These are phyloP conservation scores for Vanrija pseudolonga DNA, from an alignment of 1,284 basidiomycete genomes.

Conservation along the genomic window DNA sequence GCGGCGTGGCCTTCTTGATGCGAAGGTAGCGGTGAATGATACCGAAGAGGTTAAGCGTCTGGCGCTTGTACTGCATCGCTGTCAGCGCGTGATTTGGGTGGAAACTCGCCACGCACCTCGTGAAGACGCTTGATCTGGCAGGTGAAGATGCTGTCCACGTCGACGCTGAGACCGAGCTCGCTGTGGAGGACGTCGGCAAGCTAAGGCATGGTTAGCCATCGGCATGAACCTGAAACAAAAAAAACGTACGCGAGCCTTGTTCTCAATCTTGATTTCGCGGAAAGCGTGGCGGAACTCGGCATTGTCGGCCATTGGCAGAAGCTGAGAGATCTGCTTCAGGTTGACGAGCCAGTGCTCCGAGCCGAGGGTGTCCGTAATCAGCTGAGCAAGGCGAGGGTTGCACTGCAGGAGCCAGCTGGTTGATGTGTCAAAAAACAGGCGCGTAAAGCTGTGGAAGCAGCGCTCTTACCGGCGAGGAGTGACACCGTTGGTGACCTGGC, in stretches of 20 bases:
- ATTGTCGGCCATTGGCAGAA: slow-evolving; percentile 62
- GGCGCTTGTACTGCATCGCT: slow-evolving; percentile 74
- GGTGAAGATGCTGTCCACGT: slow-evolving; percentile 75
- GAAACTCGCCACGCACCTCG: slow-evolving; percentile 24
- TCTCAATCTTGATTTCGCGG: slow-evolving; percentile 76
- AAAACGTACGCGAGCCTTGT: slow-evolving; percentile 63
- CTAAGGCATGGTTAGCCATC: slow-evolving; percentile 14
- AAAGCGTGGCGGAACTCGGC: slow-evolving; percentile 70
- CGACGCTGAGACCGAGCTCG: slow-evolving; percentile 66
- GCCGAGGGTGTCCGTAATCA: slow-evolving; percentile 76
- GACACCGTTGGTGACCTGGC: slow-evolving; percentile 72
- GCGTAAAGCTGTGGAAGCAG: too few species aligned
- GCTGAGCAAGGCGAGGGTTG: slow-evolving; percentile 75
- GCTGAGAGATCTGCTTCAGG: slow-evolving; percentile 40
- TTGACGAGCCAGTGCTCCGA: slow-evolving; percentile 73
- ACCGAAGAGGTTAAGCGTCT: slow-evolving; percentile 54
- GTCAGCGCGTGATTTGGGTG: not conserved
- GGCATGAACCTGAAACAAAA: too few species aligned
- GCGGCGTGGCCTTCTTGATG: slow-evolving; percentile 71
- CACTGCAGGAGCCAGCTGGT: slow-evolving; percentile 91
- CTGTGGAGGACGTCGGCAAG: slow-evolving; percentile 68
- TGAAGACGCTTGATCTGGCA: slow-evolving; percentile 78
- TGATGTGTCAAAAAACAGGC: too few species aligned
- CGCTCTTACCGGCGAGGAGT: slow-evolving; percentile 31
- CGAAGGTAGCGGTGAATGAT: slow-evolving; percentile 80